Evolutionary conservation across 2,329 filamentous ascomycete species (phyloP).

Genomic region (Pseudogymnoascus sp.): DNA sequence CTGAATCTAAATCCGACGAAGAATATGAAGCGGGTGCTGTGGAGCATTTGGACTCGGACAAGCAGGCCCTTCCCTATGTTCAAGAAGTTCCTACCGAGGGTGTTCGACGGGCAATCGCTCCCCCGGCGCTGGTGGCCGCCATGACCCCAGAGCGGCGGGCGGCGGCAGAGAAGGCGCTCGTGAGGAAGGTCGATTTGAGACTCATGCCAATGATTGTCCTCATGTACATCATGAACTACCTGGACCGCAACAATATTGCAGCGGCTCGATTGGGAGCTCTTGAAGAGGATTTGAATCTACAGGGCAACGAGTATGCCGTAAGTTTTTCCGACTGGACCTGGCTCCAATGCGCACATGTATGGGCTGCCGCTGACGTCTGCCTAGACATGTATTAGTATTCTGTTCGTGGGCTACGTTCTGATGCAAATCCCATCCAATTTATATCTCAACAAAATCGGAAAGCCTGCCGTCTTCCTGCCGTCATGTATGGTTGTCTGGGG

Average conservation of each 20-base stretch:
- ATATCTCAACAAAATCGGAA: constrained; percentile 41
- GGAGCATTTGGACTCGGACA: neutral
- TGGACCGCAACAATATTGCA: constrained; percentile 53
- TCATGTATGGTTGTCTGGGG: constrained; percentile 44
- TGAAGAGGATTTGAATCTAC: constrained; percentile 35
- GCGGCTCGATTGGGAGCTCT: constrained; percentile 46
- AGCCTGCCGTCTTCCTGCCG: constrained; percentile 46
- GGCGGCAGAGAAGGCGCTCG: constrained; percentile 47
- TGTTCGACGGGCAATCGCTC: neutral
- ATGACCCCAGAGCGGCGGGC: constrained; percentile 45
- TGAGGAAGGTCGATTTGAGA: constrained; percentile 57
- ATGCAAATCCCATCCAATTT: constrained; percentile 41
- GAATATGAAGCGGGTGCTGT: neutral
- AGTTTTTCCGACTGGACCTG: neutral
- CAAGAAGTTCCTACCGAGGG: neutral
- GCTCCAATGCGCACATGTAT: neutral
- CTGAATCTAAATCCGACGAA: neutral
- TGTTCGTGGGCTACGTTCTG: constrained; percentile 32
- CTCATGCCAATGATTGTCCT: constrained; percentile 61
- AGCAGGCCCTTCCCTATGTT: neutral
- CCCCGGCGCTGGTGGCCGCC: neutral
- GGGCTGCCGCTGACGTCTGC: constrained; percentile 10
- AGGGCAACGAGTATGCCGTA: constrained; percentile 36
- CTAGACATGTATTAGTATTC: constrained; percentile 35
- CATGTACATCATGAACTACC: constrained; percentile 65